Base-by-base conservation (phyloP, 2,329 filamentous ascomycete species). In the Escovopsis weberi region DNA sequence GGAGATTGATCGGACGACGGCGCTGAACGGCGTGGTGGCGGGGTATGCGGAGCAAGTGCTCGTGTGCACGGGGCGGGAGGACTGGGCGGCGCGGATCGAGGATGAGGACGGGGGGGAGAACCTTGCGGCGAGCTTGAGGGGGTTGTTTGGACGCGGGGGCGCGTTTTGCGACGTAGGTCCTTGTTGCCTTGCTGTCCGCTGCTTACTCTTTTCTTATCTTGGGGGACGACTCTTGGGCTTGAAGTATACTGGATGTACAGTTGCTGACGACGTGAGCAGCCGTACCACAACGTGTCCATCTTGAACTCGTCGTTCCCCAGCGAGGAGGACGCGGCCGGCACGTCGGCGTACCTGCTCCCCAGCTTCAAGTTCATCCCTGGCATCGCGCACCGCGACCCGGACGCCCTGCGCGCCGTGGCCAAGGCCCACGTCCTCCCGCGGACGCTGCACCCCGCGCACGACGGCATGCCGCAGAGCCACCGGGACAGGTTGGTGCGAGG, bases 61-160 rank as follows among this genome's bases (percentile, higher is more conserved):
- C 9, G 70, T 95, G 12, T 88, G 82, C 48, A 94, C 87, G 0
- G 87, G 85, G 4, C 75, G 78, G 47, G 64, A 71, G 28, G 84
- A 94, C 62, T 95, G 88, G 88, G 68, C 71, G 26, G 88, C 82
- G 55, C 75, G 76, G 44, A 93, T 95, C 48, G 87, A 94, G 57
- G 80, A 94, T 23, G 86, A 93, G 46, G 75, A 80, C 51, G 72
- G 62, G 53, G 75, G 67, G 12, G 71, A 78, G 50, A 80, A 80
- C 50, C 59, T 88, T 15, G 78, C 80, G 6, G 77, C 80, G 33
- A 79, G 84, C 43, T 59, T 95, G 45, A 89, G 85, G 58, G 70
- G 74, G 51, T 57, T 85, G 33, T 63, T 85, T 48, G 80, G 80
- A 3, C 67, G 78, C 7, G 76, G 78, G 3, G 82, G 82, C 4